Evolutionary conservation across 2,329 filamentous ascomycete species (phyloP), one percentile per base, ranked within the genome.

Genomic region (Aureobasidium zeae): DNA sequence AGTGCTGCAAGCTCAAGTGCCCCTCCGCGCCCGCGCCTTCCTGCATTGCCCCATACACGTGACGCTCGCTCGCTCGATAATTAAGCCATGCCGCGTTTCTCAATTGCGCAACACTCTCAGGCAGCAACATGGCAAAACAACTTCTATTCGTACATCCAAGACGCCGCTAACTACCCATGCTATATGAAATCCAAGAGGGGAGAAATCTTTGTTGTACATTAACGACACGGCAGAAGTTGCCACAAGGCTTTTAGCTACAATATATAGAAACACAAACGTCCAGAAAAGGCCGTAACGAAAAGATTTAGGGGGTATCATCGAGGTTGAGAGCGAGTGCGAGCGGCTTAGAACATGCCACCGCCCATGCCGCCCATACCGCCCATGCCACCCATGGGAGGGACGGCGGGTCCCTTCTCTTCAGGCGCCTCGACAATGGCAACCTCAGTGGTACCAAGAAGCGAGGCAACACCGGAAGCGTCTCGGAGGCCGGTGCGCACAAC

Each of bases 361-460:
- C 67, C 67, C 74, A 79, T 79, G 50, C 76, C 79, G 35, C 77
- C 77, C 70, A 74, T 74, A 47, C 72, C 73, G 28, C 71, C 72
- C 73, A 81, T 82, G 51, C 77, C 76, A 38, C 74, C 73, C 65
- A 72, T 73, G 26, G 70, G 71, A 42, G 69, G 69, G 50, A 64
- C 65, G 51, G 72, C 68, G 57, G 77, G 63, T 34, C 62, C 76
- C 82, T 95, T 95, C 66, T 95, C 88, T 66, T 96, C 89, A 43
- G 86, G 77, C 43, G 89, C 91, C 65, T 98, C 91, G 39, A 95
- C 88, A 52, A 98, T 94, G 54, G 91, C 88, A 46, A 96, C 91
- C 72, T 98, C 91, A 49, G 91, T 98, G 53, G 91, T 98, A 63
- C 91, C 91, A 49, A 98, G 83, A 49, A 98, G 79, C 43, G 89